Percentiles rank a stretch among this genome's conserved stretches.
Conservation (phyloP, 2,329 filamentous ascomycete genomes). For the Diaporthe nobilis region DNA sequence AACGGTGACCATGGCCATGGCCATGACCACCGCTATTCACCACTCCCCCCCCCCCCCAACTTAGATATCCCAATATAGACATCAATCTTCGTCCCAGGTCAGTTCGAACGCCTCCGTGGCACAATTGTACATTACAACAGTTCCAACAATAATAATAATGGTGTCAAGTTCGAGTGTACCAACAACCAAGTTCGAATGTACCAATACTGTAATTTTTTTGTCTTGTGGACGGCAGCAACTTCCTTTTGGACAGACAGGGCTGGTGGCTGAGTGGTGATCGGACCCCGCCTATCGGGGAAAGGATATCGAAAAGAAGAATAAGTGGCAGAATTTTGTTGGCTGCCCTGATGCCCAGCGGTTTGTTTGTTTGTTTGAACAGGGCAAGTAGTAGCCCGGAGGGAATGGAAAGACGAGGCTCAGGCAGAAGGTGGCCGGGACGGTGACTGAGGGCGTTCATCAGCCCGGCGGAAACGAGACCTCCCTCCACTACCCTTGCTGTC, state of each 20-base stretch:
- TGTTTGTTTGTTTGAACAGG: not conserved
- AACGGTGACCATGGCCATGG: not conserved
- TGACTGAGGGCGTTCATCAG: not conserved
- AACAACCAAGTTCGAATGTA: not conserved
- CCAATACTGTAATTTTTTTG: not conserved
- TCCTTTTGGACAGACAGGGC: not conserved
- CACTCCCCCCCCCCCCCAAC: no score
- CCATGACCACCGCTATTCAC: not conserved
- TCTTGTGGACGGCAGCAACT: no score
- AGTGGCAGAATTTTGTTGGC: no score
- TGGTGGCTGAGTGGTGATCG: no score
- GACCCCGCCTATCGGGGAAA: no score
- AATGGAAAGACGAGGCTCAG: no score
- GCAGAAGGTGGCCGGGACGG: no score
- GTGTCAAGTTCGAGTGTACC: not conserved
- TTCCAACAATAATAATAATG: not conserved
- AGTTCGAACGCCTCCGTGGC: not conserved
- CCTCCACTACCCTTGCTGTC: not conserved
- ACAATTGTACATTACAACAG: not conserved
- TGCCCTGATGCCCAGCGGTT: accelerated
- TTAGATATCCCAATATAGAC: not conserved
- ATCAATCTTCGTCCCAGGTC: not conserved
- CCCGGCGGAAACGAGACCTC: not conserved
- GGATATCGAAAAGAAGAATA: no score
- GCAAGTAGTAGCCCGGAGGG: not conserved